Evolutionary conservation across 2,329 filamentous ascomycete species (phyloP), one percentile per base, ranked within the genome.

Genomic region (Apiospora marii): DNA sequence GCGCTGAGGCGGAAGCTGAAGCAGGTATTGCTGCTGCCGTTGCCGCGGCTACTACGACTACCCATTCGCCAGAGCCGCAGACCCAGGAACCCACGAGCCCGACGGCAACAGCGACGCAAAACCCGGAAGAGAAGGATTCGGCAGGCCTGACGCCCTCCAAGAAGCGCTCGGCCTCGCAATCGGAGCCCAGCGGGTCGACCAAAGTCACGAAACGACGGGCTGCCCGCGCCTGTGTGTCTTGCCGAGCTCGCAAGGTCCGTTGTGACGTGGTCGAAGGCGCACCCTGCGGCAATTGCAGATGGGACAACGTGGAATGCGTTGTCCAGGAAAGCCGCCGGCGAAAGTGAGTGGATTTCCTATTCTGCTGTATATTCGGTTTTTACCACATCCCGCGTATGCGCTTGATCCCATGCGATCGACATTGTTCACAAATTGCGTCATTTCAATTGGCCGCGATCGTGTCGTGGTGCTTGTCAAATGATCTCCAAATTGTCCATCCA

Each of bases 261-360:
- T 98, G 95, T 85, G 95, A 98, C 85, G 95, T 98, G 72, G 94
- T 96, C 73, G 94, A 97, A 82, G 92, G 93, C 68, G 92, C 92
- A 61, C 94, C 94, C 1, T 97, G 94, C 82, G 95, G 93, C 72
- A 97, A 97, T 83, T 97, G 94, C 84, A 88, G 93, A 75, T 90
- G 93, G 85, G 93, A 94, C 82, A 91, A 93, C 80, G 92, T 94
- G 73, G 91, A 94, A 81, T 95, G 93, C 83, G 86, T 92, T 71
- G 91, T 94, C 34, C 92, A 92, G 76, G 92, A 97, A 82, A 96
- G 93, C 85, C 94, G 94, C 78, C 91, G 95, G 78, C 92, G 94
- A 88, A 94, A 94, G 92, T 95, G 84, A 90, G 92, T 91, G 72
- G 74, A 64, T 64, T n/a, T 64, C 58, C 58, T 14, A 13, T n/a